Percentiles rank a stretch among this genome's conserved stretches.
phyloP scores from a whole-genome alignment of 2,329 filamentous ascomycete genomes.

The Cryphonectria radicalis region DNA sequence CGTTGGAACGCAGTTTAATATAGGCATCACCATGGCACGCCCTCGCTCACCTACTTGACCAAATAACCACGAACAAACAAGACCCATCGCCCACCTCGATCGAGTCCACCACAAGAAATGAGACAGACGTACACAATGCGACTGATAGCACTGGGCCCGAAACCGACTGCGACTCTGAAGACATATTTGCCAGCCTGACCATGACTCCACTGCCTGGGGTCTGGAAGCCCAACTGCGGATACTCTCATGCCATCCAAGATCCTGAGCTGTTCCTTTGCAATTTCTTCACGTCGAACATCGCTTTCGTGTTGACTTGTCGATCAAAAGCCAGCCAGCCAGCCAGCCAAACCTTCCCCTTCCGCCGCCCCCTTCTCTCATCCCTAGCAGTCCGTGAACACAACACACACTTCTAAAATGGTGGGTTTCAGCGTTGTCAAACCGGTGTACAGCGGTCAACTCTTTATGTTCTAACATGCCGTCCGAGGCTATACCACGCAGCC shows the following conservation, averaged over 20 bases:
- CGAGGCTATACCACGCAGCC: neutral
- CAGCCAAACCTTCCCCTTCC: too few species aligned
- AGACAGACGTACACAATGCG: slow-evolving; percentile 4
- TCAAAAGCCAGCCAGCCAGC: neutral
- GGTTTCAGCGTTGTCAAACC: neutral
- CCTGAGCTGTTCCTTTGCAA: slow-evolving; percentile 13
- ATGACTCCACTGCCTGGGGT: slow-evolving; percentile 24
- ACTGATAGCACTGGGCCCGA: slow-evolving; percentile 5
- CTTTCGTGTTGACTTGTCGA: neutral
- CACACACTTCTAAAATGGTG: neutral
- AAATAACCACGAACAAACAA: neutral
- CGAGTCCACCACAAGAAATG: slow-evolving; percentile 17
- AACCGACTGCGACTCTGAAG: slow-evolving; percentile 17
- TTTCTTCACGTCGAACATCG: slow-evolving; percentile 3
- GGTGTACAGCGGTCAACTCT: neutral
- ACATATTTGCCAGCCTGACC: slow-evolving; percentile 18
- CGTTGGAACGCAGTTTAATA: slow-evolving; percentile 1
- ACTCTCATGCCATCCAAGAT: slow-evolving; percentile 17
- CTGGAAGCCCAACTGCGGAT: slow-evolving; percentile 30
- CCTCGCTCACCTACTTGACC: neutral
- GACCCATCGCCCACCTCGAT: neutral
- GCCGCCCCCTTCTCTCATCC: neutral
- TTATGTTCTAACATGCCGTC: neutral
- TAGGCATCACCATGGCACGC: neutral
- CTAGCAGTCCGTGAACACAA: neutral